phyloP scores from a whole-genome alignment of 2,329 filamentous ascomycete species.

The Drechslerella stenobrocha region DNA sequence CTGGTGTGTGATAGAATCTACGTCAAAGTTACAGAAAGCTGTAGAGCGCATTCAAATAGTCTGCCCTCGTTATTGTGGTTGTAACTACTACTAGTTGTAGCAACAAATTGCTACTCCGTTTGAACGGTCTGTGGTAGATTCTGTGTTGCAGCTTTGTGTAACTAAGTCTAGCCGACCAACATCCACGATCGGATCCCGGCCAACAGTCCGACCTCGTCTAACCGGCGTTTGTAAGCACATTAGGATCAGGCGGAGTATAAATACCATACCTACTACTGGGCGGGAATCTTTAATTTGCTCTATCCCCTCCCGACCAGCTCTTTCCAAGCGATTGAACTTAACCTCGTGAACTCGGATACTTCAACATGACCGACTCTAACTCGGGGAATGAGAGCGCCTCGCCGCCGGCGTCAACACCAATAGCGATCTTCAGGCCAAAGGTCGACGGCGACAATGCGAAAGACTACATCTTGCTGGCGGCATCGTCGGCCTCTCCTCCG shows the following conservation, averaged over 20 bases:
- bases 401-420: constrained; percentile 17
- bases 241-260: constrained; percentile 4
- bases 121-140: constrained; percentile 20
- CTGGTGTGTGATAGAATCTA: no score
- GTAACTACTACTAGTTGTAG: no score
- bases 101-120: no score
- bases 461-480: constrained; percentile 30
- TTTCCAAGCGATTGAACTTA: not conserved
- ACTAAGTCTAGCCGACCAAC: constrained; percentile 40
- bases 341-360: not conserved
- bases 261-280: not conserved
- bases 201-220: not conserved
- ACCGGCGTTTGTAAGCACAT: constrained; percentile 18
- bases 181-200: not conserved
- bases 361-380: constrained; percentile 35
- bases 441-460: constrained; percentile 12
- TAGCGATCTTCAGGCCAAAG: constrained; percentile 35
- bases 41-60: no score
- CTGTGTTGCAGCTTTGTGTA: constrained; percentile 37
- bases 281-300: not conserved
- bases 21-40: no score
- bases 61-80: no score
- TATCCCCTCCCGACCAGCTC: not conserved
- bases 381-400: constrained; percentile 3
- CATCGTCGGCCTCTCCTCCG: constrained; percentile 25